Evolutionary conservation across 2,329 filamentous ascomycete species (phyloP).

Genomic region (Nemania sp.): DNA sequence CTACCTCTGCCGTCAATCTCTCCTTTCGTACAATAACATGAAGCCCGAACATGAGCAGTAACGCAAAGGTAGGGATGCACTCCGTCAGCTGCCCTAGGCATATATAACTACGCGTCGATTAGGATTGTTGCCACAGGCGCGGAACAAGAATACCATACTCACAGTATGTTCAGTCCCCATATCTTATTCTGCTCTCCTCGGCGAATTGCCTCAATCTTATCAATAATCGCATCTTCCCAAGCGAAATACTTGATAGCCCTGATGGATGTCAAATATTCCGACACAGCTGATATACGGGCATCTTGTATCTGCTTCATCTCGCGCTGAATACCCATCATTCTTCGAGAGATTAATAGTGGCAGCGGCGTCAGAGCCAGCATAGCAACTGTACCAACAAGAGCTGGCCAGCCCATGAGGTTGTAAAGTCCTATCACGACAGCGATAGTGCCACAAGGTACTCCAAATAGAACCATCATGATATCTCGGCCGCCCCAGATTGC

Average conservation of each 20-base stretch:
- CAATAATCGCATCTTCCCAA: conserved; percentile 58
- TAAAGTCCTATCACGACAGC: conserved; percentile 57
- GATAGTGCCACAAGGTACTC: conserved; percentile 51
- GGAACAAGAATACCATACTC: conserved; percentile 33
- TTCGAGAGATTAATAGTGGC: conserved; percentile 52
- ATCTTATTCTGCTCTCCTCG: conserved; percentile 56
- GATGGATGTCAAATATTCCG: conserved; percentile 61
- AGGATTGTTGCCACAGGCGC: conserved; percentile 5
- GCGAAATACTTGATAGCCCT: conserved; percentile 64
- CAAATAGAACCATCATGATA: conserved; percentile 50
- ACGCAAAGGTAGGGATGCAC: conserved; percentile 54
- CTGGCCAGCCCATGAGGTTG: conserved; percentile 58
- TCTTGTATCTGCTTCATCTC: conserved; percentile 60
- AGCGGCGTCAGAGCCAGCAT: conserved; percentile 54
- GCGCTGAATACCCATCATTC: conserved; percentile 54
- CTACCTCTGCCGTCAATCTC: conserved; percentile 52
- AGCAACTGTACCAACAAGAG: conserved; percentile 54
- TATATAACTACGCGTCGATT: conserved; percentile 31
- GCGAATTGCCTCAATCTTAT: conserved; percentile 55
- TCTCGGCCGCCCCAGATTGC: conserved; percentile 57
- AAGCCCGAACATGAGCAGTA: conserved; percentile 58
- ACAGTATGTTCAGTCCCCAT: conserved; percentile 56
- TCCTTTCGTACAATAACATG: conserved; percentile 53
- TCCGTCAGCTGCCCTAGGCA: conserved; percentile 53
- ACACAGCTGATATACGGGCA: conserved; percentile 58